Evolutionary conservation across 345 rosid species (phyloP).

Genomic region (Schrenkiella parvula): DNA sequence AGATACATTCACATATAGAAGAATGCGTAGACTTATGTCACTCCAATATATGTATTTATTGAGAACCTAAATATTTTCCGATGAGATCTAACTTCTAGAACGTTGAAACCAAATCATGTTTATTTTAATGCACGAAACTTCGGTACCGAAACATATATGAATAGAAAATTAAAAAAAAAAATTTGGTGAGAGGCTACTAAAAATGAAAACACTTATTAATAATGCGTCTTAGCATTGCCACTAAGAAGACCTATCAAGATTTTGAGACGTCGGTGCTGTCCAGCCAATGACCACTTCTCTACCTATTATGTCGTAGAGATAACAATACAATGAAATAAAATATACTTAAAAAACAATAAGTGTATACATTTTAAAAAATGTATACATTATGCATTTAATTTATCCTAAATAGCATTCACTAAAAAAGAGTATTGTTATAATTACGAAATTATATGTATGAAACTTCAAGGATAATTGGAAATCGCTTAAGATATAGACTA

Average conservation of each 20-base stretch:
- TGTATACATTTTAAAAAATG: neutral
- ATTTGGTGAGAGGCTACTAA: slow-evolving; percentile 10
- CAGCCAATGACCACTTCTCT: slow-evolving; percentile 36
- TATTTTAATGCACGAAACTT: slow-evolving; percentile 13
- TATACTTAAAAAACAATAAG: neutral
- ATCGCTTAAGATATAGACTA: neutral
- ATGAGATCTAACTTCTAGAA: slow-evolving; percentile 25
- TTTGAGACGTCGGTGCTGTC: slow-evolving; percentile 33
- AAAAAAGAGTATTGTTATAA: neutral
- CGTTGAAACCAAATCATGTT: neutral
- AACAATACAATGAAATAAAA: neutral
- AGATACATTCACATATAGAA: neutral
- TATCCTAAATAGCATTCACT: neutral
- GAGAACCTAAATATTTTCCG: neutral
- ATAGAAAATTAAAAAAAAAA: neutral
- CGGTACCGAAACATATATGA: slow-evolving; percentile 14
- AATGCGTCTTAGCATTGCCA: slow-evolving; percentile 30
- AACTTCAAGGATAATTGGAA: neutral
- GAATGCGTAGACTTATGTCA: neutral
- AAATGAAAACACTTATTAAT: slow-evolving; percentile 16
- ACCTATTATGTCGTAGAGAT: slow-evolving; percentile 12
- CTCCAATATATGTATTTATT: neutral
- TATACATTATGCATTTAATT: neutral
- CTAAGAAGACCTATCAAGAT: slow-evolving; percentile 15
- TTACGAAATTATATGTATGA: neutral